Evolutionary conservation across 78 protist genomes (phyloP), one percentile per base, ranked within the genome.

Genomic region (Pigoraptor vietnamica): DNA sequence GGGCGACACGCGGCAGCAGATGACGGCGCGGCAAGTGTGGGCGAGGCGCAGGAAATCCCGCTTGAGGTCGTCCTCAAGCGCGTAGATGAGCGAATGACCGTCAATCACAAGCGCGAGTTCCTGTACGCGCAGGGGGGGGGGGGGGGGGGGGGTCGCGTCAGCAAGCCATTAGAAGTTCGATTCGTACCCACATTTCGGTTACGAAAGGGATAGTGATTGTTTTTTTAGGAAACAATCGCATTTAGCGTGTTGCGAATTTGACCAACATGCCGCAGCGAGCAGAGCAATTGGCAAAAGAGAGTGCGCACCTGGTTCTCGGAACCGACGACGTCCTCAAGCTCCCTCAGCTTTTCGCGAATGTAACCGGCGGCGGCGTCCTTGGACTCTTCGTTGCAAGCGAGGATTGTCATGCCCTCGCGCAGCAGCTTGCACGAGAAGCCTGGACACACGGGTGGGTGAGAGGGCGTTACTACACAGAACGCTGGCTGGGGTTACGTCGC

Each of bases 1-100:
- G 21, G 99, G 99, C 25, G 98, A 89, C 24, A 95, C 91, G 34
- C 99, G 93, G 92, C 99, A 97, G 37, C 97, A 95, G 24, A 98
- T 90, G 29, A 97, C 98, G 1, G 96, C 92, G 21, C 37, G 33
- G 87, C 56, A 89, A 1, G 94, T 1, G 36, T 0, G 0, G 25
- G 89, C 0, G 38, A 89, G 40, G 0, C 36, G 2, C 2, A 39
- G 36, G 24, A 55, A 19, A 23, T 6, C 0, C 1, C 19, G 36
- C 39, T 83, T 40, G 32, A 29, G 0, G n/a, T 36, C 24, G 56
- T 67, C 55, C 36, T 36, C 56, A n/a, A 92, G 92, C 1, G 90
- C 87, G 82, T 37, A 36, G 37, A 35, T 0, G 38, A 92, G 90
- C 25, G 89, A 39, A 10, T 23, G 33, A 29, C 94, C 94, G 40